Evolutionary conservation across 2,329 filamentous ascomycete species (phyloP), one percentile per base, ranked within the genome.

Genomic region (Trichoderma arundinaceum): DNA sequence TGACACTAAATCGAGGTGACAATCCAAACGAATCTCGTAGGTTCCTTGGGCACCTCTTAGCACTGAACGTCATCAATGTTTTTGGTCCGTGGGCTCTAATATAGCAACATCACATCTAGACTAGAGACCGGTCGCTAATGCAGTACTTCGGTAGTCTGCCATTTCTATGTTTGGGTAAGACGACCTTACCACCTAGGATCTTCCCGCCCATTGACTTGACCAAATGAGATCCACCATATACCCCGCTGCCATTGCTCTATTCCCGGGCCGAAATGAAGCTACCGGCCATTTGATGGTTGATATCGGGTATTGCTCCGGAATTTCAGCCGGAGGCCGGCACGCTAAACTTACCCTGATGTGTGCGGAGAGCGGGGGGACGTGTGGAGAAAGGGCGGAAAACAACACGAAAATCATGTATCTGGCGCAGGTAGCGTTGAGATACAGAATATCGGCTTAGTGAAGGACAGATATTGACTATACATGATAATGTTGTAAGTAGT

Each of bases 241-340:
- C 39, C 6, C n/a, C 52, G n/a, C 17, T 39, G 35, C 35, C 19
- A 41, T 22, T 41, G 6, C 33, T 41, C 52, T 7, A 54, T 54
- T 54, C 7, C 35, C 33, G 52, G 52, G 4, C 52, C 52, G 51
- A 39, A 54, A 54, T 28, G 1, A 35, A 54, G n/a, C 35, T 54
- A 3, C 35, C 22, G 10, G 35, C 35, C 35, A 15, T 54, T 39
- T 22, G 17, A 38, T 15, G 35, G 10, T 12, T 54, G 52, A 41
- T 28, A 19, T 19, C 52, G 52, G 52, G 52, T 12, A 19, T 41
- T 22, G 52, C 10, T 54, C 52, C 52, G 52, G 35, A 33, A 39
- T 17, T 54, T 54, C 10, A n/a, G n/a, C 52, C 33, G 52, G 35
- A 54, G 52, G 17, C 52, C 52, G 35, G 52, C 17, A 19, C 7